Base-by-base conservation (phyloP, 192 early-diverging fungal species). In the Coemansia sp. region DNA sequence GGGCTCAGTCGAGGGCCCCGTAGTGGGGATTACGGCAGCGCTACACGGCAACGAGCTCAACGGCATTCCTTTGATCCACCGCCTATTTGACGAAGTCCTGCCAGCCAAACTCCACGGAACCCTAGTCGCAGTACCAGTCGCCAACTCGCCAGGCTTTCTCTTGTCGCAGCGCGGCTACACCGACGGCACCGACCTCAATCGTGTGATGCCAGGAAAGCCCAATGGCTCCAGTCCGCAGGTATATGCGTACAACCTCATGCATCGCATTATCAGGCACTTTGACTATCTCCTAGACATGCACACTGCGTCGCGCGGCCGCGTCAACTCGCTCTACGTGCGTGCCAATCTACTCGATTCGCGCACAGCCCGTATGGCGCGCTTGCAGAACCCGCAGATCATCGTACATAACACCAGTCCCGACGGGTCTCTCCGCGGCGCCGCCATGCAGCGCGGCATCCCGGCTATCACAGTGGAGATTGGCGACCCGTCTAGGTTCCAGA, bases 381-480 rank as follows among this genome's bases (percentile, higher is more conserved):
- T 96, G 25, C 93, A 95, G 75, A 91, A 96, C 61, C 94, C 94
- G 14, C 94, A 92, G 85, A 90, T 90, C 76, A 90, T 90, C 66
- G 89, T 90, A 1, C 89, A 90, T 75, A 90, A 90, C 68, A 87
- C 86, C 21, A 85, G 82, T 5, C 84, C 86, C 11, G 76, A 70
- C 81, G 94, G 94, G n/a, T 92, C 94, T 0, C 77, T 96, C 50
- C 85, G 94, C 41, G 90, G 90, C 23, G 94, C 92, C 1, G 92
- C 92, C 7, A 87, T 85, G 75, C 77, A 87, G 59, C 85, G 88
- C 27, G 88, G 92, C 37, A 90, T 96, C 27, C 87, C 86, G 17
- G 92, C 94, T 12, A 95, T 96, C 39, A 95, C 94, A 2, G 94
- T 96, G 29, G 94, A 96, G 73, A 94, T 96, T 71, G 94, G 94